phyloP scores from a whole-genome alignment of 139 green algal species.

The Bryopsis sp. region DNA sequence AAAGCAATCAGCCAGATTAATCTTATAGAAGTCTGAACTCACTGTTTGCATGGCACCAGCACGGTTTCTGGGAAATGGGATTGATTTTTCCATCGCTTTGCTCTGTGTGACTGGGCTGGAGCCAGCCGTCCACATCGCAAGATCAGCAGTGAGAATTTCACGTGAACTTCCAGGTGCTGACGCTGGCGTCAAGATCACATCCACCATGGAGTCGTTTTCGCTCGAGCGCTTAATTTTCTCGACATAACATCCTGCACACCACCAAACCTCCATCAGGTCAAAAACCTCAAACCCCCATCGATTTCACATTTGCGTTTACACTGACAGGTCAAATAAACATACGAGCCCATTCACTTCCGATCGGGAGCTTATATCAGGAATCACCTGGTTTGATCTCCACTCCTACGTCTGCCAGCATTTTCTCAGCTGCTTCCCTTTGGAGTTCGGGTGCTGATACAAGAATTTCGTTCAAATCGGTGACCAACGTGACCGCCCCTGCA shows the following conservation, averaged over 20 bases:
- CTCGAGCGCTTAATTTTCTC: background rate
- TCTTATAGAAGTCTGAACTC: no score
- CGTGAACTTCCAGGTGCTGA: background rate
- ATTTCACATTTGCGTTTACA: no score
- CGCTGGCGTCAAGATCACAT: conserved; percentile 5
- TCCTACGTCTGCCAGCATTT: conserved; percentile 39
- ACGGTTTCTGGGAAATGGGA: conserved; percentile 60
- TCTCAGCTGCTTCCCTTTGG: conserved; percentile 53
- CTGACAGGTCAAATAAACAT: no score
- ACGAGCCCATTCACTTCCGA: conserved; percentile 10
- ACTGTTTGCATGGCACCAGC: conserved; percentile 57
- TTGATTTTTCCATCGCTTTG: no score
- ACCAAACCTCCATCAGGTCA: no score
- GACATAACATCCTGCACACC: conserved; percentile 6
- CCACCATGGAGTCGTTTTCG: background rate
- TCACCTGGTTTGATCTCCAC: conserved; percentile 49
- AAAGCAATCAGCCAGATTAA: no score
- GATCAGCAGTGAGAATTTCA: conserved; percentile 45
- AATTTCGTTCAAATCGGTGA: conserved; percentile 61
- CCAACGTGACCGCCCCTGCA: conserved; percentile 29
- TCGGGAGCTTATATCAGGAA: conserved; percentile 23
- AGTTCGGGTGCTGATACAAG: conserved; percentile 43
- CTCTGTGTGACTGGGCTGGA: conserved; percentile 37
- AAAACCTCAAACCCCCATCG: no score
- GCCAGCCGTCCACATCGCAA: conserved; percentile 87